Conservation (phyloP, 208 protist species). For the Crithidia thermophila region DNA sequence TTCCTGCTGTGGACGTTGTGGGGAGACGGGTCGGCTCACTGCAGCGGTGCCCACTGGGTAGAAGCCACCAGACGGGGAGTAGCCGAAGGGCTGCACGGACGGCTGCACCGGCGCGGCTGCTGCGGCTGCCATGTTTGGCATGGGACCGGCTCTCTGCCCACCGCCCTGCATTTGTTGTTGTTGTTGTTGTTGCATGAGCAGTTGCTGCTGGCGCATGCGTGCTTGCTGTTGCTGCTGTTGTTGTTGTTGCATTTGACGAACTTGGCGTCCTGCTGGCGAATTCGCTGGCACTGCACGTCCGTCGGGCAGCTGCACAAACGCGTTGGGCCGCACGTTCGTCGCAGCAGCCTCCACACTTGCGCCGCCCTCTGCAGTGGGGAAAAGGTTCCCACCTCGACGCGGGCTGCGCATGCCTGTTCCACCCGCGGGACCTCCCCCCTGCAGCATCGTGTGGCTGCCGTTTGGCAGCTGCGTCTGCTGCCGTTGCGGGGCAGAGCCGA, state of each 20-base stretch:
- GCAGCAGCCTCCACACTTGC: too few species aligned
- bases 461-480: constrained; percentile 1
- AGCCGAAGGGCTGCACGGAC: too few species aligned
- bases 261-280: constrained; percentile 10
- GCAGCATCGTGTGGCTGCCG: not conserved
- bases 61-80: not conserved
- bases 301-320: constrained; percentile 15
- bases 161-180: not conserved
- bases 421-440: too few species aligned
- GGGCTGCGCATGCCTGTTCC: too few species aligned
- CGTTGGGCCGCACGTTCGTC: not conserved
- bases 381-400: too few species aligned
- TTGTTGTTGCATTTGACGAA: constrained; percentile 10
- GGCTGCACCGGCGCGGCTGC: not conserved
- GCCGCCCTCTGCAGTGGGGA: too few species aligned
- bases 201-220: too few species aligned
- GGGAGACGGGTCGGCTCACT: not conserved
- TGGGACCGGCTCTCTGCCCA: not conserved
- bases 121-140: not conserved
- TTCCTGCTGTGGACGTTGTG: not conserved
- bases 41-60: not conserved
- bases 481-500: not conserved
- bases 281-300: constrained; percentile 17
- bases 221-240: constrained; percentile 1
- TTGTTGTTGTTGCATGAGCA: constrained; percentile 1